Base-by-base conservation (phyloP, 2,329 filamentous ascomycete species). In the Colletotrichum siamense region DNA sequence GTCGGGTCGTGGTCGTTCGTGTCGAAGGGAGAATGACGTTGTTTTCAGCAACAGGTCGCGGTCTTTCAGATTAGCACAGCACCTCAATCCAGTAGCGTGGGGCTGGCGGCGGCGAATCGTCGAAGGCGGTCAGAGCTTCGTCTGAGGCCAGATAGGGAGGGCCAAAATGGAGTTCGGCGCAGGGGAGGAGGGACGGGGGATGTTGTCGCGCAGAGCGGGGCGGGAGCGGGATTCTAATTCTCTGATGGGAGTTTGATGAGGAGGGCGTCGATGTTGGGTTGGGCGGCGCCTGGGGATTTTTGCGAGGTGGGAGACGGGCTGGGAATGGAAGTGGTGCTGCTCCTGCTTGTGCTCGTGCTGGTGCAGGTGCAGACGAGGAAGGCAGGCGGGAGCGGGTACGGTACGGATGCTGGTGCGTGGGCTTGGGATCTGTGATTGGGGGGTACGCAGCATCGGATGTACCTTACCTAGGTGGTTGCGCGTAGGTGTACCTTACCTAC, bases 71-170 rank as follows among this genome's bases (percentile, higher is more conserved):
- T 74, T 76, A 71, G 75, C 72, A 74, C 71, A 78, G 75, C 64
- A 76, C 74, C 70, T 69, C 70, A 67, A 68, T 77, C 66, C 52
- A 63, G 68, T 71, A 77, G 72, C 71, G 75, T 75, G 75, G 75
- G 71, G 72, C 71, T 77, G 75, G 71, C 61, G 75, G 66, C 72
- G 75, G 71, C 72, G 72, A 77, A 71, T 75, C 75, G 67, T 75
- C 66, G 44, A 69, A 72, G 68, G 75, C 65, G 75, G 75, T 77
- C 75, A 77, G 75, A 77, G 75, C 74, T 74, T 76, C 70, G 74
- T 74, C 65, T 55, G 30, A 74, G 71, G 71, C 64, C 70, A 69
- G 64, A 69, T 61, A 69, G 39, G 24, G 69, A 72, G 61, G 55
- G 44, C 28, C 32, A 44, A 55, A 67, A 59, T 68, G 67, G 68